Evolutionary conservation across 352 stramenopile genomes (phyloP).

Genomic region (Poterioochromonas sp.): DNA sequence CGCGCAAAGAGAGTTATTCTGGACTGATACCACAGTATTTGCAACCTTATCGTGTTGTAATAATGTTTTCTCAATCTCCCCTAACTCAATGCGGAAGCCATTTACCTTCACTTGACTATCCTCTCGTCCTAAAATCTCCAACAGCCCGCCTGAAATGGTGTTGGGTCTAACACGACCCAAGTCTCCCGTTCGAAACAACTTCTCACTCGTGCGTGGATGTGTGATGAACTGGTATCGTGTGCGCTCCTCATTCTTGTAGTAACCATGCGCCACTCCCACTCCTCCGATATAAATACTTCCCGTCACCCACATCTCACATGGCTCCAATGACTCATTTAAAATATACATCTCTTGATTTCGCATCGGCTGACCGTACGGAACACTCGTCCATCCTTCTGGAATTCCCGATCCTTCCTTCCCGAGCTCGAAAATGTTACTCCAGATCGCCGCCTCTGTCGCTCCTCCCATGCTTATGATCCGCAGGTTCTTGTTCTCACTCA

Average conservation of each 20-base stretch:
- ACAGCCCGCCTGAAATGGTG: constrained; percentile 47
- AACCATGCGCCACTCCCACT: constrained; percentile 67
- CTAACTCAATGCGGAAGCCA: constrained; percentile 65
- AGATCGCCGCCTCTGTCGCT: constrained; percentile 40
- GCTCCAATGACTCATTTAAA: constrained; percentile 59
- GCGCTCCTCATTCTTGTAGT: constrained; percentile 59
- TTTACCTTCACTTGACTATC: constrained; percentile 67
- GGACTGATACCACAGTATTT: constrained; percentile 51
- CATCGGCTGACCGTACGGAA: constrained; percentile 35
- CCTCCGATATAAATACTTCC: constrained; percentile 72
- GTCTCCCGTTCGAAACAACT: constrained; percentile 58
- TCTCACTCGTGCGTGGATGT: background rate
- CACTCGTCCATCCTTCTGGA: constrained; percentile 26
- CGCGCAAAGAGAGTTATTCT: constrained; percentile 48
- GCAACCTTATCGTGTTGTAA: constrained; percentile 46
- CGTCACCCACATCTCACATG: constrained; percentile 57
- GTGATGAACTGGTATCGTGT: constrained; percentile 17
- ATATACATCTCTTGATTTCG: constrained; percentile 40
- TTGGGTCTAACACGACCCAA: constrained; percentile 54
- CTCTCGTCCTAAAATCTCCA: constrained; percentile 59
- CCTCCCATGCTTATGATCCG: constrained; percentile 34
- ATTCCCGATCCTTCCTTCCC: background rate
- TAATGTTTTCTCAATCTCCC: constrained; percentile 60
- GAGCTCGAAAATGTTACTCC: constrained; percentile 31
- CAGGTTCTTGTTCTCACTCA: background rate